These are phyloP conservation scores for Ajuga reptans DNA, from an alignment of 305 asterid genomes.

Conservation along the genomic window DNA sequence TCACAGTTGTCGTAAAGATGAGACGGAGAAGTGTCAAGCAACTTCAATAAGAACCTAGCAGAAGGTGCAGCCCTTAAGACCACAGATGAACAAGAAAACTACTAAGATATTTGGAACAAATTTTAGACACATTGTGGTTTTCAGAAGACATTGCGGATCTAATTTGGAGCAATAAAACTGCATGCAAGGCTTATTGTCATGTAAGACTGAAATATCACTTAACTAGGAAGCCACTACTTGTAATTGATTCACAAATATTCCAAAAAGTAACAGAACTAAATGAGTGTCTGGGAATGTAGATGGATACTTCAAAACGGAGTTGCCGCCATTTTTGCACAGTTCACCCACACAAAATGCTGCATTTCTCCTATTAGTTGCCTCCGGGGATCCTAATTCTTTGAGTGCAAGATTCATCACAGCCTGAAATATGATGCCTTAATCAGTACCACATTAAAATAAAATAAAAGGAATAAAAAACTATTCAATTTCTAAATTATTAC, in stretches of 20 bases:
- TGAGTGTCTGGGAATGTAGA: constrained; percentile 5
- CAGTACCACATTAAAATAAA: constrained; percentile 11
- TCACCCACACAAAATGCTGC: constrained; percentile 99
- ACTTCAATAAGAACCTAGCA: neutral
- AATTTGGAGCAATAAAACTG: neutral
- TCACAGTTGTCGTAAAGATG: neutral
- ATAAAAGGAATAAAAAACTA: neutral
- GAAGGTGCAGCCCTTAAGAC: neutral
- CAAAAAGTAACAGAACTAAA: constrained; percentile 10
- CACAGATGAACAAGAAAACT: neutral
- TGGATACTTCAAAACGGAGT: constrained; percentile 73
- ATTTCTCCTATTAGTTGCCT: constrained; percentile 85
- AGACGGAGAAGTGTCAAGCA: neutral
- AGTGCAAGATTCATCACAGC: constrained; percentile 79
- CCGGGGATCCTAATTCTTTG: constrained; percentile 77
- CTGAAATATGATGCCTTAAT: constrained; percentile 43
- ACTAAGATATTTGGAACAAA: constrained; percentile 3
- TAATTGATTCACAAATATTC: neutral
- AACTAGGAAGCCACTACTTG: neutral
- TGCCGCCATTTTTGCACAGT: constrained; percentile 92
- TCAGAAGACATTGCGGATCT: constrained; percentile 1
- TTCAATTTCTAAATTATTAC: constrained; percentile 32
- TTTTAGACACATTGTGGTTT: neutral
- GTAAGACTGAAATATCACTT: neutral
- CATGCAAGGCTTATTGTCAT: neutral